Conservation (phyloP, 2,329 filamentous ascomycete genomes). For the Aspergillus fumigatus region DNA sequence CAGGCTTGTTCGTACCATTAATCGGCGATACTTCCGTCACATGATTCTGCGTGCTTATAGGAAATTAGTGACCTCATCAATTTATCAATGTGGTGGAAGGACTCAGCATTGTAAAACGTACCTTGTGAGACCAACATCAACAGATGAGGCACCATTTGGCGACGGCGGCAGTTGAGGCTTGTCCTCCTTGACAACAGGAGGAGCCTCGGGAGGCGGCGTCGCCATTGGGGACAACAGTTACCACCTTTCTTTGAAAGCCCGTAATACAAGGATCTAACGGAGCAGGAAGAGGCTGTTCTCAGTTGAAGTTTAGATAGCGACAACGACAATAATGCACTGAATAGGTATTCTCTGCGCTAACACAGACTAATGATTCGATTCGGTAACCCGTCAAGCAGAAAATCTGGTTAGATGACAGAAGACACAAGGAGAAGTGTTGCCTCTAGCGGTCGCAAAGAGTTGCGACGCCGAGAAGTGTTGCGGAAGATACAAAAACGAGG, state of each 20-base stretch:
- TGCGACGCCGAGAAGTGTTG: constrained; percentile 16
- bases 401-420: constrained; percentile 25
- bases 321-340: constrained; percentile 28
- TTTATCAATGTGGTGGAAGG: constrained; percentile 13
- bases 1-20: constrained; percentile 8
- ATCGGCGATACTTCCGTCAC: constrained; percentile 18
- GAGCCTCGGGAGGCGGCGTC: constrained; percentile 41
- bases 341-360: constrained; percentile 31
- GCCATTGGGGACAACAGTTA: constrained; percentile 31
- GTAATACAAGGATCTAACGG: constrained; percentile 24
- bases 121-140: constrained; percentile 24
- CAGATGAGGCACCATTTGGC: constrained; percentile 28
- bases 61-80: neutral
- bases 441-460: constrained; percentile 14
- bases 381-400: constrained; percentile 20
- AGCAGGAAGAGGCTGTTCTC: constrained; percentile 16
- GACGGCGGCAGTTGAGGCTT: constrained; percentile 38
- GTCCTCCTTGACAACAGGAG: constrained; percentile 35
- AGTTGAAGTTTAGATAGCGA: constrained; percentile 22
- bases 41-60: constrained; percentile 16
- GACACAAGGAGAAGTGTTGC: constrained; percentile 15
- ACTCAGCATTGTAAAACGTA: constrained; percentile 18
- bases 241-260: constrained; percentile 18
- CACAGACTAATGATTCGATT: constrained; percentile 27
- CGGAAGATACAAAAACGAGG: constrained; percentile 22